These are phyloP conservation scores for Plasmopara muralis DNA, from an alignment of 352 stramenopile genomes.

Conservation along the genomic window DNA sequence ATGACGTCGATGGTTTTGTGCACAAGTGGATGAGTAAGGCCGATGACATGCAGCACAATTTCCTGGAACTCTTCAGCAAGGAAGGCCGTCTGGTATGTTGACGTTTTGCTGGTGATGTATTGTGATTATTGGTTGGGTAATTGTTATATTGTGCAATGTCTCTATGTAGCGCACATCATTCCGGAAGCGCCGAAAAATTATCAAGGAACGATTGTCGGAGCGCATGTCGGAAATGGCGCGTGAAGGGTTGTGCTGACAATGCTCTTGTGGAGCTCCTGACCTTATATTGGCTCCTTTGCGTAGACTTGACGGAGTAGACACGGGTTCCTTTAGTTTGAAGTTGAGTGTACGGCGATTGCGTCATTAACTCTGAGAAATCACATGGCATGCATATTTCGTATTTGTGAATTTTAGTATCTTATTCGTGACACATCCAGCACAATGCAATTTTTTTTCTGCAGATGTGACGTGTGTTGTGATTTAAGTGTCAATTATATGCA, in stretches of 20 bases:
- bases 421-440: too few species aligned
- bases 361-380: too few species aligned
- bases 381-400: too few species aligned
- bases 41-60: constrained; percentile 73
- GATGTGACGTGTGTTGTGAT: too few species aligned
- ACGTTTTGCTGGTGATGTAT: background rate
- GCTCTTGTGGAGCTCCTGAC: too few species aligned
- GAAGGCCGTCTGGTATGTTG: constrained; percentile 60
- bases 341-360: too few species aligned
- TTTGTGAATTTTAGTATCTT: too few species aligned
- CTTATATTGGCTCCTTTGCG: too few species aligned
- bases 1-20: constrained; percentile 68
- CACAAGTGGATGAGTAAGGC: constrained; percentile 76
- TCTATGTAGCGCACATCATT: constrained; percentile 50
- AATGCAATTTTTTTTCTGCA: too few species aligned
- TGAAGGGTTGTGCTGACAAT: constrained; percentile 59
- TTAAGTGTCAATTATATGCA: too few species aligned
- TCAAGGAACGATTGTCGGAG: constrained; percentile 66
- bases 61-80: constrained; percentile 73
- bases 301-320: too few species aligned
- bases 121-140: background rate
- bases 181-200: constrained; percentile 77
- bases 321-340: constrained; percentile 1
- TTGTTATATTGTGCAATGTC: constrained; percentile 4
- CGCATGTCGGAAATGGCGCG: constrained; percentile 69